phyloP scores from a whole-genome alignment of 371 early-diverging fungal species.

The Mucor saturninus region DNA sequence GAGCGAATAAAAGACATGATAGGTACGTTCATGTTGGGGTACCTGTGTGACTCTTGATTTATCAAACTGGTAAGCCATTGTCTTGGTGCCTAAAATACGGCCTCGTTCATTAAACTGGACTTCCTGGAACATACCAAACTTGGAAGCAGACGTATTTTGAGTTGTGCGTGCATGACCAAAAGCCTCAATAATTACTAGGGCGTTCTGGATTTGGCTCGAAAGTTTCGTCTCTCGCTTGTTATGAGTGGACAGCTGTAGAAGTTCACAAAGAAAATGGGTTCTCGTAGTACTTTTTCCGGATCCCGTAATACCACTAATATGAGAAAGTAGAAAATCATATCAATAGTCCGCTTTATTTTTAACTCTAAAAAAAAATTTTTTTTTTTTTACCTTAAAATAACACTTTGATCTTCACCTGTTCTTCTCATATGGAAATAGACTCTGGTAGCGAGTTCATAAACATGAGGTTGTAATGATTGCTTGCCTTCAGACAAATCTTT shows the following conservation, averaged over 20 bases:
- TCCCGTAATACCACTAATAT: slow-evolving; percentile 78
- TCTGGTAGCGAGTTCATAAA: slow-evolving; percentile 60
- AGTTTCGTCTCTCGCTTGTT: slow-evolving; percentile 75
- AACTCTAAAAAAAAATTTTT: neutral
- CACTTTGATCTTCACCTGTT: slow-evolving; percentile 79
- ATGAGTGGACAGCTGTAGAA: slow-evolving; percentile 71
- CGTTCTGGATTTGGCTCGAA: slow-evolving; percentile 73
- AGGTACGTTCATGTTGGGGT: slow-evolving; percentile 68
- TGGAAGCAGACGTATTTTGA: slow-evolving; percentile 74
- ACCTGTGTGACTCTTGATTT: slow-evolving; percentile 70
- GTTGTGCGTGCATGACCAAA: slow-evolving; percentile 79
- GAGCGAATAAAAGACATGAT: slow-evolving; percentile 91
- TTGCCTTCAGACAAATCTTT: slow-evolving; percentile 33
- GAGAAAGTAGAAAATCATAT: neutral
- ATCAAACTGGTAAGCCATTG: slow-evolving; percentile 89
- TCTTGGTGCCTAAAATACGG: slow-evolving; percentile 84
- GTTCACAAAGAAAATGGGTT: slow-evolving; percentile 66
- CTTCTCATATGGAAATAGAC: slow-evolving; percentile 78
- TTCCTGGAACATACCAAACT: slow-evolving; percentile 83
- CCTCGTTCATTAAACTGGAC: slow-evolving; percentile 87
- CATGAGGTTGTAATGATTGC: slow-evolving; percentile 47
- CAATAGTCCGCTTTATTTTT: neutral
- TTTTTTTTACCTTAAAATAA: slow-evolving; percentile 64
- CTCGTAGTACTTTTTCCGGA: slow-evolving; percentile 82
- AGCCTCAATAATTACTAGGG: slow-evolving; percentile 69